Evolutionary conservation across 108 stramenopile species (phyloP), one percentile per base, ranked within the genome.

Genomic region (Skeletonema menzelii): DNA sequence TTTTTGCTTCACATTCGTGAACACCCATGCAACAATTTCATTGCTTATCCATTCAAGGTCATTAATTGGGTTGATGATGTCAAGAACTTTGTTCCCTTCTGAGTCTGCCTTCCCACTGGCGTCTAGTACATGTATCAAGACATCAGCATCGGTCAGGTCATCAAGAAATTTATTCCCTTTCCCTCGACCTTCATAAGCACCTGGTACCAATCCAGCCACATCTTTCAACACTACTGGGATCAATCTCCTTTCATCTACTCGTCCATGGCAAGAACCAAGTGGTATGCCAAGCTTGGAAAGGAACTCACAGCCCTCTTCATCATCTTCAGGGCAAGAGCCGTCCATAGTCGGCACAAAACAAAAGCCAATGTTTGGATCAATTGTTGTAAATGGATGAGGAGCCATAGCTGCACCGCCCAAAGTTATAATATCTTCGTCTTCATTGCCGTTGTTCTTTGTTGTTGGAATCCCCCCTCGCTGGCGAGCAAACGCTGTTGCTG

Each of bases 341-440:
- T 27, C 24, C 20, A 42, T 28, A 8, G 91, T 88, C 10, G 93
- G 93, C 27, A 91, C 84, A 5, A 90, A 64, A 49, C 92, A 91
- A 70, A 71, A 88, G 6, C 97, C 94, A 37, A 88, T 75, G 63
- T 97, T 97, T 35, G 97, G 95, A 75, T 96, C 94, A 42, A 96
- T 97, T n/a, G 95, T 97, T 49, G 97, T 95, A 57, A 97, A 97
- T 15, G 97, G 95, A 76, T 91, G 88, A 2, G 94, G 91, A 28
- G 93, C 97, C 88, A 95, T 92, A n/a, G 90, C 82, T 7, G 93
- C 93, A n/a, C 93, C 93, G 20, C 90, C 93, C 28, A 85, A 44
- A 62, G 68, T 42, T 38, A 73, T 34, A 27, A 37, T 42, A 56
- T 44, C 30, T 58, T 76, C 56, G 46, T 37, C 65, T 26, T 40